Percentiles rank a stretch among this genome's conserved stretches.
Conservation (phyloP, 106 monocot genomes). For the Apostasia ramifera region DNA sequence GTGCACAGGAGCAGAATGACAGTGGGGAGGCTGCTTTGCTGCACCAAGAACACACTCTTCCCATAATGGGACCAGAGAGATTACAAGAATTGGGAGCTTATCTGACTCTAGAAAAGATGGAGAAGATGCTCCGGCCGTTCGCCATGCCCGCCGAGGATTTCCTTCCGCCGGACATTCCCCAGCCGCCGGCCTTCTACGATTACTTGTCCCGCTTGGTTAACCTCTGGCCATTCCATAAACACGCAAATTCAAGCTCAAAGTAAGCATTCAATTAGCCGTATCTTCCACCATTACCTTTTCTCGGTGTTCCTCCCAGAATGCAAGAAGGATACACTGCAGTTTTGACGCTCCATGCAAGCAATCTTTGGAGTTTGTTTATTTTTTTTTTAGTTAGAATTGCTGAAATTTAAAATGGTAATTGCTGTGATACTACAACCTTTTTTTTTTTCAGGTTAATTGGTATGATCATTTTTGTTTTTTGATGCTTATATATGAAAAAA, state of each 20-base stretch:
- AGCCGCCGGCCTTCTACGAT: constrained; percentile 58
- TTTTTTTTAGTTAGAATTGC: too few species aligned
- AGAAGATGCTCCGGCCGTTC: constrained; percentile 80
- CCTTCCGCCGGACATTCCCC: constrained; percentile 56
- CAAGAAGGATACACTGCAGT: too few species aligned
- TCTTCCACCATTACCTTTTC: too few species aligned
- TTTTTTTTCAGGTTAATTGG: too few species aligned
- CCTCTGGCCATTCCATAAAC: constrained; percentile 83
- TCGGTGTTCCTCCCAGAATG: too few species aligned
- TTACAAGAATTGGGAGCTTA: constrained; percentile 66
- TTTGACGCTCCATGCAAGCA: too few species aligned
- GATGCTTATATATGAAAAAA: too few species aligned
- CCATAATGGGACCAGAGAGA: constrained; percentile 92
- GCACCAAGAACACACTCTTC: constrained; percentile 92
- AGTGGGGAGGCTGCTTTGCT: constrained; percentile 42
- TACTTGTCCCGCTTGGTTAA: constrained; percentile 66
- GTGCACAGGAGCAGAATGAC: constrained; percentile 23
- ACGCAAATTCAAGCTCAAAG: constrained; percentile 13
- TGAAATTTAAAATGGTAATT: too few species aligned
- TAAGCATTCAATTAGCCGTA: background rate
- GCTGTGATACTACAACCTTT: too few species aligned
- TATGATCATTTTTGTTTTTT: too few species aligned
- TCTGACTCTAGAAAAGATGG: constrained; percentile 80
- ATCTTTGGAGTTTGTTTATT: too few species aligned
- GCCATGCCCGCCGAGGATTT: constrained; percentile 99